Percentiles rank a stretch among this genome's conserved stretches.
These are phyloP conservation scores for Magnusiomyces fungicola DNA, from an alignment of 1,139 yeast species.

Conservation along the genomic window DNA sequence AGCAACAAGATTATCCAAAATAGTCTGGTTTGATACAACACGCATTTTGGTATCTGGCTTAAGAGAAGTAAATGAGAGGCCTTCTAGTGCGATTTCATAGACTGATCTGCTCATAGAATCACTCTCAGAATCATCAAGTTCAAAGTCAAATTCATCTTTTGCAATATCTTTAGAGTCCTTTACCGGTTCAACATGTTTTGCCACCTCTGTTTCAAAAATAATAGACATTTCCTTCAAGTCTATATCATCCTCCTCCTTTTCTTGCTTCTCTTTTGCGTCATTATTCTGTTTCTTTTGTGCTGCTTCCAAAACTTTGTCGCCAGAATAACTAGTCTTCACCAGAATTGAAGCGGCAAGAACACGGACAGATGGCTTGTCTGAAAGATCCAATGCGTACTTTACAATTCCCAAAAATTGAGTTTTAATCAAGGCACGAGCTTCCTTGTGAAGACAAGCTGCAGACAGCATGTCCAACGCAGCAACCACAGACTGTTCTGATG, in stretches of 20 bases:
- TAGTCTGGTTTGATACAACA: conserved; percentile 19
- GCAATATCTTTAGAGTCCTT: conserved; percentile 7
- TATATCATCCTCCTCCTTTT: conserved; percentile 19
- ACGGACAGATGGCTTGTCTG: conserved; percentile 22
- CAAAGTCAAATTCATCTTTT: conserved; percentile 13
- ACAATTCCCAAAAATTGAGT: conserved; percentile 25
- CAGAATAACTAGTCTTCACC: conserved; percentile 26
- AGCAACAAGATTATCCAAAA: conserved; percentile 20
- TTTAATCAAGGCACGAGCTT: conserved; percentile 28
- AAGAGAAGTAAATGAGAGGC: conserved; percentile 34
- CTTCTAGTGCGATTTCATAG: conserved; percentile 31
- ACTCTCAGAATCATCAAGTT: conserved; percentile 5
- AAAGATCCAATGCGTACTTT: conserved; percentile 20
- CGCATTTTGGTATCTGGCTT: conserved; percentile 27
- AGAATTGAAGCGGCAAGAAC: conserved; percentile 33
- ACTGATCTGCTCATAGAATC: conserved; percentile 4
- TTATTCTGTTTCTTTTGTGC: conserved; percentile 8
- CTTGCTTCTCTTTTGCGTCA: background rate
- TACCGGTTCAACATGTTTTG: conserved; percentile 16
- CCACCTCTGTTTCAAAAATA: conserved; percentile 26
- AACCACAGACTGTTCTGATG: conserved; percentile 22
- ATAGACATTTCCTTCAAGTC: conserved; percentile 26
- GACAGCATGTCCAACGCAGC: conserved; percentile 31
- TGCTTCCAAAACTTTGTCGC: conserved; percentile 7
- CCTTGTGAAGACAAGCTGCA: conserved; percentile 31